phyloP scores from a whole-genome alignment of 805 yeast species.

The Wickerhamiella shivajii region DNA sequence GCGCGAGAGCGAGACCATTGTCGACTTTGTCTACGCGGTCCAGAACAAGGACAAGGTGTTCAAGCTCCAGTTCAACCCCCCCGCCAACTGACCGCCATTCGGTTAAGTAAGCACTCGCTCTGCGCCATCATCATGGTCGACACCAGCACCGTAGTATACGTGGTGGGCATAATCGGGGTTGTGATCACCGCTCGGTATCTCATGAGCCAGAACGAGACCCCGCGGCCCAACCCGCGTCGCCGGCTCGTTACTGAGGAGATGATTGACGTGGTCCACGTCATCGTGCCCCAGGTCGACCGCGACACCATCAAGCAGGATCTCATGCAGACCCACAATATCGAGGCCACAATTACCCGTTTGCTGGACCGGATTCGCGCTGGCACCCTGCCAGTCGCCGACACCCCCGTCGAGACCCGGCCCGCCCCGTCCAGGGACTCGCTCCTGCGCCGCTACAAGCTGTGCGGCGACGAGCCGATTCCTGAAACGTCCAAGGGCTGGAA shows the following conservation, averaged over 20 bases:
- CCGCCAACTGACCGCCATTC: too few species aligned
- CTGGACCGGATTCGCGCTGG: slow-evolving; percentile 45
- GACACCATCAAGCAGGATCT: slow-evolving; percentile 65
- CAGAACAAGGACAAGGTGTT: slow-evolving; percentile 43
- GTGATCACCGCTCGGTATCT: slow-evolving; percentile 13
- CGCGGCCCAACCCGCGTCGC: slow-evolving; percentile 7
- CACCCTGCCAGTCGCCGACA: slow-evolving; percentile 20
- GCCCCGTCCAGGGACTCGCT: slow-evolving; percentile 4
- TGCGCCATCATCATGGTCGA: slow-evolving; percentile 14
- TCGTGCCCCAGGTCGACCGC: slow-evolving; percentile 58
- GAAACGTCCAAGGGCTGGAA: slow-evolving; percentile 27
- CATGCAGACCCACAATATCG: slow-evolving; percentile 53
- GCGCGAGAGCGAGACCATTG: slow-evolving; percentile 73
- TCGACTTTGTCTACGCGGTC: slow-evolving; percentile 77
- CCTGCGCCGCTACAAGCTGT: slow-evolving; percentile 4
- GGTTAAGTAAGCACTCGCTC: background rate
- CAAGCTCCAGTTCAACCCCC: slow-evolving; percentile 14
- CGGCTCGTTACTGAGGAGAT: slow-evolving; percentile 32
- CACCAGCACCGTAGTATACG: slow-evolving; percentile 13
- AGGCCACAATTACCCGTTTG: slow-evolving; percentile 59
- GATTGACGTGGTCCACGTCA: slow-evolving; percentile 73
- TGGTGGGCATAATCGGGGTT: slow-evolving; percentile 16
- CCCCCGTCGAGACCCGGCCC: background rate
- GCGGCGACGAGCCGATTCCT: slow-evolving; percentile 8
- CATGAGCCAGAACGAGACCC: slow-evolving; percentile 5